Base-by-base conservation (phyloP, 176 grass and related monocot genomes). In the Oryza glaberrima region DNA sequence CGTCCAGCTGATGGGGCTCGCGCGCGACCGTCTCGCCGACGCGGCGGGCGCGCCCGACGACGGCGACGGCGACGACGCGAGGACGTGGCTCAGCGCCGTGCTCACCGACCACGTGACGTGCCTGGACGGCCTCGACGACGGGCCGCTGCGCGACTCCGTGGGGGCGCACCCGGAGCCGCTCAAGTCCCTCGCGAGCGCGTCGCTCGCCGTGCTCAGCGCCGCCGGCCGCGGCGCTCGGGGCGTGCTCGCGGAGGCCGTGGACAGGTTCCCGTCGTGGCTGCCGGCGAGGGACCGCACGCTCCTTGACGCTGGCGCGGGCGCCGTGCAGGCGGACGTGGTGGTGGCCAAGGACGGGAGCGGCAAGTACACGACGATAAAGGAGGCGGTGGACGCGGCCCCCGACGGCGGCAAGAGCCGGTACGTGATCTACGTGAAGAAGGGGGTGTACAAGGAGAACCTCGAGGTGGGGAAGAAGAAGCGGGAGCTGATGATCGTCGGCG, bases 311-410 rank as follows among this genome's bases (percentile, higher is more conserved):
- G 28, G 73, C 3, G 17, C 63, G 1, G 38, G 56, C 7, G 63
- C 11, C 13, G 81, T 81, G 11, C 28, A 88, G 69, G 83, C 80
- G 5, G 70, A 92, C 79, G 83, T 80, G 41, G 80, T 90, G 84
- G 91, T 93, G 77, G 91, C 91, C 13, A 70, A 80, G 44, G 88
- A 93, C 67, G 87, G 91, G 63, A 91, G 88, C 40, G 91, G 91
- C n/a, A 85, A 14, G 45, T 94, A 73, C 81, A 76, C 22, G 51
- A 94, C 81, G 74, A 67, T 94, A 65, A 70, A 88, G 74, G 88
- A 81, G 70, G 92, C 88, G 49, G 83, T 94, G 74, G 82, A 87
- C 78, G 78, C 82, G 64, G 88, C 85, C 2, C 85, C 92, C 10
- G 70, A 91, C 47, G 65, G 78, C 25, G 80, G 83, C 61, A 90